Base-by-base conservation (phyloP, 768 basidiomycete genomes). In the Pleurotus giganteus region DNA sequence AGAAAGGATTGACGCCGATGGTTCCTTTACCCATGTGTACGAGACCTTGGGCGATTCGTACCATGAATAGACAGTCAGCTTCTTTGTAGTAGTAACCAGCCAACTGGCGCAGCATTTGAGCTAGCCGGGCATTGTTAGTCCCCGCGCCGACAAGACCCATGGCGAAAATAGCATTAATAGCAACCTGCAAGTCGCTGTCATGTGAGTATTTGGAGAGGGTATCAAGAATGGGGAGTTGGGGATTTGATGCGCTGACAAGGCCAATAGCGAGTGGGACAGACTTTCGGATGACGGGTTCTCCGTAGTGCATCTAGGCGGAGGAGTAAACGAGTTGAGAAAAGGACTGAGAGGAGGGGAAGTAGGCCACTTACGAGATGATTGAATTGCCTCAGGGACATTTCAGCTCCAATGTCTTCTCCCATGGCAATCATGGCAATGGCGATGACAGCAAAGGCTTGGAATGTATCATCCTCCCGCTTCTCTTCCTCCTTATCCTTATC, bases 1-100 rank as follows among this genome's bases (percentile, higher is more conserved):
- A 98, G 86, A 97, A 98, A 3, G 97, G 96, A 69, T 96, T 98
- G 62, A 99, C 76, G 9, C 91, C 91, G 66, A 99, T 91, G 12
- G 95, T 98, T 31, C 97, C 97, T 73, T 99, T 99, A 69, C 97
- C 97, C 95, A 98, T 95, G 69, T 98, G 94, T n/a, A 98, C 89
- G 62, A 98, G 72, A 17, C 97, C 97, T 71, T 98, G 90, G 2
- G 96, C 92, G 56, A 99, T 85, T 53, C 97, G 86, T 17, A 98
- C 95, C 79, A 92, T 90, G 70, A 99, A 98, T 63, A 98, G 71
- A 66, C 93, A 96, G 65, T 99, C 94, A 0, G 95, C 85, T 70
- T 99, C 97, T 69, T 98, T 98, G 73, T 90, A 82, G 71, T 99
- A 99, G 75, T 98, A 99, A n/a, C 91, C 91, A 9, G 96, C 94